Evolutionary conservation across 2,329 filamentous ascomycete genomes (phyloP).

Genomic region (Epichloe amarillans): DNA sequence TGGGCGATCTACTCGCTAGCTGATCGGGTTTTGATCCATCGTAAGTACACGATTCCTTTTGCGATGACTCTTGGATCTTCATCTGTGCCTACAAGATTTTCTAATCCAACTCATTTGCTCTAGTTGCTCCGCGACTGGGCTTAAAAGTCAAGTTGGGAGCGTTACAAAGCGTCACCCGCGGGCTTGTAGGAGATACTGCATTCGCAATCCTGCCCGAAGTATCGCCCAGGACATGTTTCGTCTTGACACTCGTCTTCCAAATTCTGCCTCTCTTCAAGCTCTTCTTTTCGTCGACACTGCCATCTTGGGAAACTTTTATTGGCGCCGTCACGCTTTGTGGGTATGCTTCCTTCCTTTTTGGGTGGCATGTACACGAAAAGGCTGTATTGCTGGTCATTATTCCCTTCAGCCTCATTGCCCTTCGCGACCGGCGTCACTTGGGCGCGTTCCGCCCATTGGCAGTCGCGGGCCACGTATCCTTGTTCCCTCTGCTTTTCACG

Average conservation of each 20-base stretch:
- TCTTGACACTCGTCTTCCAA: slow-evolving; percentile 73
- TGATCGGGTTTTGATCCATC: slow-evolving; percentile 68
- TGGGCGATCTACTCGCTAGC: slow-evolving; percentile 95
- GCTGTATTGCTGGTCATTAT: slow-evolving; percentile 89
- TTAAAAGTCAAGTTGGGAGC: slow-evolving; percentile 61
- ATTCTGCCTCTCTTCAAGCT: slow-evolving; percentile 68
- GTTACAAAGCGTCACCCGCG: slow-evolving; percentile 78
- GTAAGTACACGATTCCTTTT: slow-evolving; percentile 34
- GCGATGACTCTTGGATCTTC: neutral
- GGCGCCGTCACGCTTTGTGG: slow-evolving; percentile 84
- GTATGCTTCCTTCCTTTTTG: slow-evolving; percentile 92
- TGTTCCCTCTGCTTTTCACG: slow-evolving; percentile 90
- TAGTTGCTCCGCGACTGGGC: slow-evolving; percentile 71
- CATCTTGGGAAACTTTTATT: slow-evolving; percentile 81
- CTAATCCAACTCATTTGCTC: neutral
- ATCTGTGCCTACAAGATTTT: too few species aligned
- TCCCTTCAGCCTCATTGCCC: slow-evolving; percentile 83
- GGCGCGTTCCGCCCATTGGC: slow-evolving; percentile 84
- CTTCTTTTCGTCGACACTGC: slow-evolving; percentile 43
- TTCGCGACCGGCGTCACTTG: slow-evolving; percentile 80
- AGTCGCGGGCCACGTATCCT: slow-evolving; percentile 84
- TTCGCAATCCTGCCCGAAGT: slow-evolving; percentile 90
- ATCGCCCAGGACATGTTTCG: slow-evolving; percentile 65
- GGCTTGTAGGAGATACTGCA: slow-evolving; percentile 81
- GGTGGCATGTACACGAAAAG: slow-evolving; percentile 98